phyloP scores from a whole-genome alignment of 2,329 filamentous ascomycete species.

The Pyricularia grisea region DNA sequence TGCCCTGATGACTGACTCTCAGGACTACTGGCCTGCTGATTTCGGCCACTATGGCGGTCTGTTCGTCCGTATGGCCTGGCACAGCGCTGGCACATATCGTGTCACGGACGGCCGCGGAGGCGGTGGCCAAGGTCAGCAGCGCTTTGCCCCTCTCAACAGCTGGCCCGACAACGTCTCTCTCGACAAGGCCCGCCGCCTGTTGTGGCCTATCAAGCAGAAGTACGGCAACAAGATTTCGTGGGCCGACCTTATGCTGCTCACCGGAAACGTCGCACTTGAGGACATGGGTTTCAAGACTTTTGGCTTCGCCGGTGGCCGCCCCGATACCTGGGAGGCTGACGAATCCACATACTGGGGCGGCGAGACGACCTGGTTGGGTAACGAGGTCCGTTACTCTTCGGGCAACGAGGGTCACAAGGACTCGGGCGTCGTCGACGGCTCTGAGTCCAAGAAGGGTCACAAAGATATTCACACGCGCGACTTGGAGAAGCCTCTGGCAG shows the following conservation, averaged over 20 bases:
- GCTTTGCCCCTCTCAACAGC: conserved; percentile 72
- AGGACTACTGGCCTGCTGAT: conserved; percentile 76
- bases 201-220: conserved; percentile 80
- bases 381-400: conserved; percentile 57
- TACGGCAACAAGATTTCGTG: conserved; percentile 77
- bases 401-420: conserved; percentile 34
- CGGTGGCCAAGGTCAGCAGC: conserved; percentile 65
- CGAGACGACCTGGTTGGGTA: conserved; percentile 66
- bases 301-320: conserved; percentile 63
- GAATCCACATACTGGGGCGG: conserved; percentile 70
- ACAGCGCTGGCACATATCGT: conserved; percentile 71
- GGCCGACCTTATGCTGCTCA: conserved; percentile 63
- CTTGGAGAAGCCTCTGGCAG: conserved; percentile 58
- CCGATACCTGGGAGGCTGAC: conserved; percentile 67
- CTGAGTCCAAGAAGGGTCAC: conserved; percentile 24
- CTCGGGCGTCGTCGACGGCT: conserved; percentile 21
- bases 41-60: conserved; percentile 75
- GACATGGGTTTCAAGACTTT: conserved; percentile 67
- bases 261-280: conserved; percentile 70
- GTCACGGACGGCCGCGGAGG: conserved; percentile 67
- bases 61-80: conserved; percentile 76
- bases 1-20: conserved; percentile 66
- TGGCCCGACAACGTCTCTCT: conserved; percentile 74
- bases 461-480: conserved; percentile 49
- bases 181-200: conserved; percentile 70